phyloP scores from a whole-genome alignment of 2,329 filamentous ascomycete genomes.

The Claviceps paspali region DNA sequence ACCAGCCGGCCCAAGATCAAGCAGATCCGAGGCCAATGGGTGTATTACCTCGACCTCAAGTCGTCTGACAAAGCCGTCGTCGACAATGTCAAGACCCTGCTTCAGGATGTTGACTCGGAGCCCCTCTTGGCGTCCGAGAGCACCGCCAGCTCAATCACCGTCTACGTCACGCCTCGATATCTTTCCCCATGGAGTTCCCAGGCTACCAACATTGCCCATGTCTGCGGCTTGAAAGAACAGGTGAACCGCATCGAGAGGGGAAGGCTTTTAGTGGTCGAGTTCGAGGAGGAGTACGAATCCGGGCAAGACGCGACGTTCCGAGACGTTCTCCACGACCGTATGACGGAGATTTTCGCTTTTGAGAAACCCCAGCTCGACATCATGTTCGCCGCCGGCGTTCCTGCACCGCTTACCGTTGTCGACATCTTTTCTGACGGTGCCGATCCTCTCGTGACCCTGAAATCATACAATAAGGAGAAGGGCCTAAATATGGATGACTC shows the following conservation, averaged over 20 bases:
- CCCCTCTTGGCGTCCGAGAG: constrained; percentile 13
- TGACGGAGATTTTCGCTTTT: constrained; percentile 72
- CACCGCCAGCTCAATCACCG: constrained; percentile 35
- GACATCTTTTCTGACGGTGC: constrained; percentile 52
- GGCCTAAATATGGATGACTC: constrained; percentile 76
- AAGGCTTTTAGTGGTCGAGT: constrained; percentile 55
- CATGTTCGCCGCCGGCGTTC: constrained; percentile 62
- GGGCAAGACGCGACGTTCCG: constrained; percentile 39
- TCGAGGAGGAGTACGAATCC: constrained; percentile 29
- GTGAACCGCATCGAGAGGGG: constrained; percentile 76
- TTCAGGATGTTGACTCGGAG: constrained; percentile 23
- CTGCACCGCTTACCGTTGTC: constrained; percentile 54
- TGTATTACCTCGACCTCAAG: constrained; percentile 53
- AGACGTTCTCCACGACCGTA: constrained; percentile 76
- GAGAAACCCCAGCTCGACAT: constrained; percentile 50
- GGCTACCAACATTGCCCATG: constrained; percentile 82
- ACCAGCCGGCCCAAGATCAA: constrained; percentile 27
- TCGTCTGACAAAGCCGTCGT: constrained; percentile 27
- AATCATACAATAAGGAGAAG: constrained; percentile 68
- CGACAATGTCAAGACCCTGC: constrained; percentile 30
- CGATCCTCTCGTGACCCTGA: constrained; percentile 55
- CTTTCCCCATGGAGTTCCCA: constrained; percentile 97
- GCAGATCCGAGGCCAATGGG: constrained; percentile 36
- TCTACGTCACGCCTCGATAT: constrained; percentile 67
- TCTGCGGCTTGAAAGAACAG: constrained; percentile 62